Base-by-base conservation (phyloP, 2,329 filamentous ascomycete genomes). In the Lanzia echinophila region DNA sequence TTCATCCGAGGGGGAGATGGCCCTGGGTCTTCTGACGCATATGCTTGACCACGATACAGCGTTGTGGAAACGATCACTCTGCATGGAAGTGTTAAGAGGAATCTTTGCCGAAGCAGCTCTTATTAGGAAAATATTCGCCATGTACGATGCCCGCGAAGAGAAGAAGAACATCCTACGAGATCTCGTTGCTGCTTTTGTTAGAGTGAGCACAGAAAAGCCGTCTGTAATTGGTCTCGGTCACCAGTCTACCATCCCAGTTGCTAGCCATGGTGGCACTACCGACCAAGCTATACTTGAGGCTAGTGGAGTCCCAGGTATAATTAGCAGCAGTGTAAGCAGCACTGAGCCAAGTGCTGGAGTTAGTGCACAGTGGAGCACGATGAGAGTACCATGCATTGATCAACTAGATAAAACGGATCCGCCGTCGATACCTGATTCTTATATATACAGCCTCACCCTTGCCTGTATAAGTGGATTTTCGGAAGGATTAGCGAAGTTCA, bases 261-360 rank as follows among this genome's bases (percentile, higher is more conserved):
- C 79, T 8, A 76, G 75, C 41, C 78, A 80, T 4, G 79, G 82
- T 39, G 72, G 75, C 3, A 79, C 83, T 1, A 81, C 84, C 28
- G 90, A 96, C 57, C 88, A 92, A 69, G 88, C 87, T n/a, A 86
- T 94, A 61, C 77, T 96, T 7, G 92, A 97, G 70, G 88, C 90
- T 24, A 89, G 87, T 50, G 90, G 90, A 44, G 83, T 96, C 58
- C 84, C 88, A 32, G 92, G 92, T 46, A 88, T 96, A 24, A 95
- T 97, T 65, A 83, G 86, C 53, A 81, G 86, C 39, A 81, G 86
- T 7, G 79, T 86, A 33, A 79, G 82, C 15, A 76, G 83, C 1
- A 83, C 85, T 53, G 84, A 85, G 24, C 76, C 79, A 24, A 87
- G 82, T 0, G 73, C 75, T 47, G 90, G 90, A 8, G 91, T 99